phyloP scores from a whole-genome alignment of 2,329 filamentous ascomycete species.

The Fusarium sarcochroum region DNA sequence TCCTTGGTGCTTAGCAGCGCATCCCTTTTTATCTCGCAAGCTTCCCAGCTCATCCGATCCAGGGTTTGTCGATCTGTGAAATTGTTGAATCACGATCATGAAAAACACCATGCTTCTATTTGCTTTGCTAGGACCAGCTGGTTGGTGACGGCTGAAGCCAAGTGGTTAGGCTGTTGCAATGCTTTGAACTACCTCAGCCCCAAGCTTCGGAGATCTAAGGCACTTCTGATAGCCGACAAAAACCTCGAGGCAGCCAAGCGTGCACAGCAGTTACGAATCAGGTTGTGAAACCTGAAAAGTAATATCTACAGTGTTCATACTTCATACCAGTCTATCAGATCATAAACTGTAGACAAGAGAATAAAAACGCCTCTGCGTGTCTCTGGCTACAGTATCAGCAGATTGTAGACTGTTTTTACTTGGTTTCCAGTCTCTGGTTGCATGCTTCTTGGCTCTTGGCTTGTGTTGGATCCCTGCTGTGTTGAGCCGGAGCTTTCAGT shows the following conservation, averaged over 20 bases:
- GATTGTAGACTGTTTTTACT: background rate
- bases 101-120: conserved; percentile 3
- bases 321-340: background rate
- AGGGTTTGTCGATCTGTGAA: conserved; percentile 10
- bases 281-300: conserved; percentile 17
- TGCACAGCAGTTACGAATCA: background rate
- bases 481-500: conserved; percentile 4
- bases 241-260: background rate
- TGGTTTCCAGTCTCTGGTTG: conserved; percentile 1
- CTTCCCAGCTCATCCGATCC: conserved; percentile 14
- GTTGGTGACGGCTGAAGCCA: background rate
- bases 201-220: background rate
- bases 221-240: background rate
- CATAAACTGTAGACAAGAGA: background rate
- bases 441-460: conserved; percentile 10
- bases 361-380: conserved; percentile 2
- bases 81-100: conserved; percentile 11
- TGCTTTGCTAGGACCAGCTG: background rate
- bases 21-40: conserved; percentile 13
- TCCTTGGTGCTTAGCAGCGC: background rate
- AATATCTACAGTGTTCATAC: conserved; percentile 8
- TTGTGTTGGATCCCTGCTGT: conserved; percentile 9
- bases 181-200: background rate
- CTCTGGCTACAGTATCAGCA: conserved; percentile 6
- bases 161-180: background rate